Base-by-base conservation (phyloP, 139 green algal species). In the Zygnema circumcarinatum region DNA sequence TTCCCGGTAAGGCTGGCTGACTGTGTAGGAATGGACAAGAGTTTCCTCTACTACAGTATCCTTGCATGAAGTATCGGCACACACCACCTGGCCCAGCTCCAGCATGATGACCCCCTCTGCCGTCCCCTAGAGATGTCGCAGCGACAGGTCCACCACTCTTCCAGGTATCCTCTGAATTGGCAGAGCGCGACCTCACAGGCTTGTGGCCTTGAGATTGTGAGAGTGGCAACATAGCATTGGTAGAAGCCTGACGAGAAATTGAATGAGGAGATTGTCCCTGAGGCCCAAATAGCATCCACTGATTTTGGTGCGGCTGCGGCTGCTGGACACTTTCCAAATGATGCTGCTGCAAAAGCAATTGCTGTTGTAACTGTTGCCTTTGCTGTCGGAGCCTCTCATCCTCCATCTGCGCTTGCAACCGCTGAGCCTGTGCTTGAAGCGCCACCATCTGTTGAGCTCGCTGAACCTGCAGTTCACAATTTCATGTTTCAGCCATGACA, bases 1-100 rank as follows among this genome's bases (percentile, higher is more conserved):
- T 25, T 22, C 35, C 69, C 11, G 7, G 7, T 11, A 41, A 78
- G 16, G 69, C 11, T n/a, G 74, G 35, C n/a, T 52, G n/a, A 2
- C 35, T 38, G 31, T 90, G 85, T 67, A 83, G 35, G 79, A 88
- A 90, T 21, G 85, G 85, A 54, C 85, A 90, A 40, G 35, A 39
- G n/a, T 90, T 80, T 2, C 85, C 85, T 52, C 85, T 81, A 1
- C 79, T 89, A 39, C 85, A 90, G 2, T 86, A 90, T 1, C 85
- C 85, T 67, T 90, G 85, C 2, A 40, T 29, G 62, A 84, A 90
- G 35, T 89, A 90, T 39, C 42, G 35, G 79, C 85, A 90, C 31
- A 83, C 0, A 41, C 32, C 79, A 25, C 42, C 39, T 33, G 31
- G 32, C 52, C 76, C 76, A 79, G 41, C 76, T 11, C 76, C 76